Base-by-base conservation (phyloP, 495 filamentous ascomycete species). In the Hyaloscypha hepaticicola region DNA sequence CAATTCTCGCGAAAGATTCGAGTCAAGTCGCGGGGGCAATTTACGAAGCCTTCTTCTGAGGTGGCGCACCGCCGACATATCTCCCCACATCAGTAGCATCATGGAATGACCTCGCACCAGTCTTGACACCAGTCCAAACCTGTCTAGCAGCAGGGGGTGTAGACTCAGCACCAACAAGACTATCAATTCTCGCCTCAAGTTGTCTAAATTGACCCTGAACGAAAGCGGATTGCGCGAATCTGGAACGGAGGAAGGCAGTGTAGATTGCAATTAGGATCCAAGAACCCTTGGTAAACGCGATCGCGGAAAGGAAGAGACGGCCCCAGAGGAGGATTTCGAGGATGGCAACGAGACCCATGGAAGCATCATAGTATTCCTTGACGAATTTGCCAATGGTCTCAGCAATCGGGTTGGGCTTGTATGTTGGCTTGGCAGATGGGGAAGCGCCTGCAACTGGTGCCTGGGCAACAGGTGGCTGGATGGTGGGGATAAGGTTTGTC, bases 311-410 rank as follows among this genome's bases (percentile, higher is more conserved):
- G 58, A 94, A 76, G 61, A 99, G 75, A 71, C 96, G 92, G 76
- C 89, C 79, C 86, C 92, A 92, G 62, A 98, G 86, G 25, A 83
- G 74, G 62, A 95, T 87, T 75, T 95, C 91, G 31, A 95, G 84
- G 33, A 77, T 75, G 19, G 90, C 85, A 31, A 95, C 91, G 31
- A 94, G 82, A 66, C 88, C 89, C 91, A 95, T 95, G 69, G 88
- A 88, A 53, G 84, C 77, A 75, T 98, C 96, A 73, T 98, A 98
- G 82, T 98, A 96, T 74, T 93, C 86, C 85, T 97, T 99, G 75
- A 99, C 93, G 73, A 99, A 99, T 65, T 80, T 79, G 56, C 91
- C 92, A 74, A 99, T 96, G 64, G 80, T 85, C 60, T 97, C 92
- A 19, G 90, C 85, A 26, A 91, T 72, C 33, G 89, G 81, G 70